Base-by-base conservation (phyloP, 768 basidiomycete genomes). In the Amanita brunnescens region DNA sequence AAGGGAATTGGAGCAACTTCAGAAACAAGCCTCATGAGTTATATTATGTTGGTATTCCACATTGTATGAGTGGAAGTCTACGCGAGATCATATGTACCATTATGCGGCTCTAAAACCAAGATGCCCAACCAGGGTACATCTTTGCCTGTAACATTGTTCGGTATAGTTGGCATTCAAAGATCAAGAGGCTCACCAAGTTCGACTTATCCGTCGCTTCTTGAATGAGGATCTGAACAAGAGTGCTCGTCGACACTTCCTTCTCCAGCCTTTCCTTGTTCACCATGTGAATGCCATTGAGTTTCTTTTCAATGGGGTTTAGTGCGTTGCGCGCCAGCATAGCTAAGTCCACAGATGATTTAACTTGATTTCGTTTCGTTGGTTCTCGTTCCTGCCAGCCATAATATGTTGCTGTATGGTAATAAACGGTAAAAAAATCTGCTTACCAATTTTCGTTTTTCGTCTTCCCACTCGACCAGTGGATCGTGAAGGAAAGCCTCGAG, bases 401-500 rank as follows among this genome's bases (percentile, higher is more conserved):
- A 29, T 29, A 29, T 4, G 26, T 29, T 7, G 26, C 26, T 7
- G 7, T 29, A 29, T 7, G 26, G 7, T 3, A 29, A 29, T 29
- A 7, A 7, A 29, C 3, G 26, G 26, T 3, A 29, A 29, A 29
- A 7, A 7, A 29, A 29, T 29, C 26, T 7, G 7, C 72, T 20
- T 54, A 83, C 80, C 63, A 80, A 67, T 60, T 79, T 85, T 12
- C 82, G 77, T 55, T 81, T 82, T 62, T 87, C 83, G 37, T 91
- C 84, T 55, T 91, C 86, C 91, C 93, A 98, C 65, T 98, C 95
- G 26, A 94, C 86, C 3, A 99, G 76, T 1, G 96, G 96, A 64
- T 99, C 96, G 59, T 98, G 95, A 29, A 94, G 81, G 64, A 98
- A 98, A 1, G 96, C 90, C 61, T 97, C 95, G 33, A 99, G 77